Percentiles rank a stretch among this genome's conserved stretches.
These are phyloP conservation scores for Closterium sp. DNA, from an alignment of 139 green algal species.

Conservation along the genomic window DNA sequence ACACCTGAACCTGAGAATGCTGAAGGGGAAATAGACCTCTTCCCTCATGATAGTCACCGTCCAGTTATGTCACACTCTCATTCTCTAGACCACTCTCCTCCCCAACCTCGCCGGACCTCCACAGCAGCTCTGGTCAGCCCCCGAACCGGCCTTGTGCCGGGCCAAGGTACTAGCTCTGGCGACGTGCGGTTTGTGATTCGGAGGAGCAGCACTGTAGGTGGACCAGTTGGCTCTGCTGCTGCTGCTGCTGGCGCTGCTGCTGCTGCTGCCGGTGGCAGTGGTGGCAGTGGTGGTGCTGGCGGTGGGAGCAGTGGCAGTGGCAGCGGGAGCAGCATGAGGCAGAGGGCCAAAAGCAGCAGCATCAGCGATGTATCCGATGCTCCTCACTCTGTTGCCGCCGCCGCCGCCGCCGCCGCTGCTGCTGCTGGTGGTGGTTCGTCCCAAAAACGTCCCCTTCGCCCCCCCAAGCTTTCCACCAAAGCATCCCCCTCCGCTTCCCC, in stretches of 20 bases:
- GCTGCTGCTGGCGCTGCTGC: neutral
- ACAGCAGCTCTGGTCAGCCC: neutral
- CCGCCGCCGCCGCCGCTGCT: neutral
- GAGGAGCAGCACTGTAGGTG: neutral
- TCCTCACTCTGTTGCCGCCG: neutral
- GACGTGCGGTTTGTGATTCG: neutral
- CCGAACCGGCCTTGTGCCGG: neutral
- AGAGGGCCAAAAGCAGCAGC: neutral
- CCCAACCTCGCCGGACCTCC: neutral
- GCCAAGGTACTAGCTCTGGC: neutral
- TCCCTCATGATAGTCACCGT: neutral
- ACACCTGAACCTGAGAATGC: neutral
- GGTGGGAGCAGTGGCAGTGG: neutral
- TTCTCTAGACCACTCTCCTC: neutral
- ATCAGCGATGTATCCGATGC: neutral
- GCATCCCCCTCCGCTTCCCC: neutral
- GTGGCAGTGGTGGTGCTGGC: neutral
- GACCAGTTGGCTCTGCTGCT: neutral
- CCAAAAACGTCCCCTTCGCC: neutral
- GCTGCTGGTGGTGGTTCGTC: neutral
- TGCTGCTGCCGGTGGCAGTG: too few relatives aligned
- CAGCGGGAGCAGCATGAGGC: neutral
- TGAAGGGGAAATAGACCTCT: neutral
- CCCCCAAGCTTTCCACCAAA: neutral
- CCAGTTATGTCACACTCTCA: neutral